Base-by-base conservation (phyloP, 257 asterid genomes). In the Eucommia ulmoides region DNA sequence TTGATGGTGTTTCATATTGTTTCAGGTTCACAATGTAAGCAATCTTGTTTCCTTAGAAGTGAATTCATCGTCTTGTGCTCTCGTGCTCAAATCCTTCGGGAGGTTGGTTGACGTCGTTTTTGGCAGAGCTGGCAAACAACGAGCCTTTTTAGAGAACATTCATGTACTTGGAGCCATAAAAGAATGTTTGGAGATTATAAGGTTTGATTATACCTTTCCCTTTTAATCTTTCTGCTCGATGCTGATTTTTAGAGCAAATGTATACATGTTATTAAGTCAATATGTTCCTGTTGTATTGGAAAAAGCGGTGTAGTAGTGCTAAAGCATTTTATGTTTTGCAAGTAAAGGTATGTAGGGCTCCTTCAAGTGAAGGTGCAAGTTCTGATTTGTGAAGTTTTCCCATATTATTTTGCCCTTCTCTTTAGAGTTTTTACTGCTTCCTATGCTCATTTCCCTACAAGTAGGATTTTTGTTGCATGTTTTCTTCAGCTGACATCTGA, bases 131-230 rank as follows among this genome's bases (percentile, higher is more conserved):
- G 62, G 70, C 56, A 55, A 57, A 52, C 68, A 66, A 49, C 63
- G 57, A 33, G 44, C 54, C 47, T 50, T 52, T 33, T 18, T 62
- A 33, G 72, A 56, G 62, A 56, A 61, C 67, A 71, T 52, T 59
- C 55, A 74, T 49, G 56, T 69, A 52, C 46, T 62, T 53, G 63
- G 70, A 72, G 79, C 91, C 54, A 70, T 74, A 52, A 72, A 74
- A 65, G 79, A 77, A 29, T 76, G 87, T 72, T 65, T 83, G 24
- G 91, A 80, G 65, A 78, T 71, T 62, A 41, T 78, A 68, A 64
- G 89, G 97, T 87, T 67, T 23, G 70, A 15, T 38, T 20, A 33
- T 41, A 41, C 22, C 17, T 41, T 55, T 33, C 52, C 49, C 42
- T 41, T 20, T 33, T 26, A 20, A 53, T 58, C 38, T 54, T 62